Conservation (phyloP, 2,329 filamentous ascomycete genomes). For the Diaporthe citriasiana region DNA sequence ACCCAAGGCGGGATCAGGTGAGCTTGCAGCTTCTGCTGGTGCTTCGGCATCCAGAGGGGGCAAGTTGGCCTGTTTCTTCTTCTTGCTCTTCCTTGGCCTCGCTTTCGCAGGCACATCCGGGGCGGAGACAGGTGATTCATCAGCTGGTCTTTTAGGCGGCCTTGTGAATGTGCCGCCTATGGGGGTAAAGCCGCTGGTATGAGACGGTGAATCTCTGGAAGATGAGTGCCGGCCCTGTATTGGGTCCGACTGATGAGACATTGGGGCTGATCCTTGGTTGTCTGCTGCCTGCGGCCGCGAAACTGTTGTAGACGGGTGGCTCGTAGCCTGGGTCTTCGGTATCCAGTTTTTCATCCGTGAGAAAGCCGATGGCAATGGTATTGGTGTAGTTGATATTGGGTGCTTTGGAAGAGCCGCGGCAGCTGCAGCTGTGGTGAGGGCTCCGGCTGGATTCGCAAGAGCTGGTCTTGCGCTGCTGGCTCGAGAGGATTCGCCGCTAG, state of each 20-base stretch:
- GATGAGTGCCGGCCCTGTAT: background rate
- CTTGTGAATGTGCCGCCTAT: conserved; percentile 44
- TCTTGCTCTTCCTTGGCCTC: conserved; percentile 11
- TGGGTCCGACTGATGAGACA: background rate
- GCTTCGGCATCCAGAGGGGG: background rate
- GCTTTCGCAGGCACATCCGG: background rate
- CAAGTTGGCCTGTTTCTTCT: conserved; percentile 24
- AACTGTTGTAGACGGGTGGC: background rate
- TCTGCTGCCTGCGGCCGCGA: no score
- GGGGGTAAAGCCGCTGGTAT: conserved; percentile 47
- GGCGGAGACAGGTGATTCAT: background rate
- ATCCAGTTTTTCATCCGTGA: background rate
- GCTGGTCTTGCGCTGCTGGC: conserved; percentile 40
- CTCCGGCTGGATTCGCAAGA: background rate
- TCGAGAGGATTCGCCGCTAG: conserved; percentile 34
- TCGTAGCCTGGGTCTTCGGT: background rate
- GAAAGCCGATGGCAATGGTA: conserved; percentile 22
- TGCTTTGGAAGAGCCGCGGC: background rate
- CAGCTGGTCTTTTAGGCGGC: conserved; percentile 20
- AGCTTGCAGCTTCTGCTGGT: conserved; percentile 40
- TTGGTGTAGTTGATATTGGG: conserved; percentile 28
- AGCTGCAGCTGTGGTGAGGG: background rate
- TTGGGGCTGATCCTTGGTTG: background rate
- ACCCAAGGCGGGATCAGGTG: conserved; percentile 46
- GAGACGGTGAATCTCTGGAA: background rate